Percentiles rank a stretch among this genome's conserved stretches.
Conservation (phyloP, 1,284 basidiomycete genomes). For the Ustilago crameri region DNA sequence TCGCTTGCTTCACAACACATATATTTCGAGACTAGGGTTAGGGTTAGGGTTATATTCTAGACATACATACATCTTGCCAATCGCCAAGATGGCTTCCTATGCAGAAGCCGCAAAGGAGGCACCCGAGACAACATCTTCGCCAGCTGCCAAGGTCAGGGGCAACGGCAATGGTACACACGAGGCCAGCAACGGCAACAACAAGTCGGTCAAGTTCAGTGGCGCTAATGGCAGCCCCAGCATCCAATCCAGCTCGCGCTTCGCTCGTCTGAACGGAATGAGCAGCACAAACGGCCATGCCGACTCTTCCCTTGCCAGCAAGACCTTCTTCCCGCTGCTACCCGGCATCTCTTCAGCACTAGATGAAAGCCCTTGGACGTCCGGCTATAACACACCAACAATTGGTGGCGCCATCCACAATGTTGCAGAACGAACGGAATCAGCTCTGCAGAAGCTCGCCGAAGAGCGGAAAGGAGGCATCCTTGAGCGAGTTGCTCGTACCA, state of each 20-base stretch:
- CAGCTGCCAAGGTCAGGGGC: constrained; percentile 27
- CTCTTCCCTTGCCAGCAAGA: constrained; percentile 13
- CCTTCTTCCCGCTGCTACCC: constrained; percentile 37
- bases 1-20: too few relatives aligned
- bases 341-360: constrained; percentile 36
- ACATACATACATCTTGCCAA: neutral
- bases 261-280: constrained; percentile 33
- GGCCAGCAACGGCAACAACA: constrained; percentile 5
- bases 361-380: constrained; percentile 42
- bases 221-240: constrained; percentile 14
- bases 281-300: constrained; percentile 9
- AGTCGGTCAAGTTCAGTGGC: constrained; percentile 20
- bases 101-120: neutral
- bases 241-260: constrained; percentile 36
- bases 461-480: constrained; percentile 19
- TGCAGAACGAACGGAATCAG: constrained; percentile 36
- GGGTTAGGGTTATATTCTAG: too few relatives aligned
- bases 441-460: constrained; percentile 23
- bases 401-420: constrained; percentile 35
- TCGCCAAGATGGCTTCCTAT: constrained; percentile 20
- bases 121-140: constrained; percentile 14
- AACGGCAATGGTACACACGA: too few relatives aligned
- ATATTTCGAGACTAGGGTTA: too few relatives aligned
- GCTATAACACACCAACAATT: constrained; percentile 40
- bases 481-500: constrained; percentile 5